Conservation (phyloP, 495 filamentous ascomycete genomes). For the Penicillium canescens region DNA sequence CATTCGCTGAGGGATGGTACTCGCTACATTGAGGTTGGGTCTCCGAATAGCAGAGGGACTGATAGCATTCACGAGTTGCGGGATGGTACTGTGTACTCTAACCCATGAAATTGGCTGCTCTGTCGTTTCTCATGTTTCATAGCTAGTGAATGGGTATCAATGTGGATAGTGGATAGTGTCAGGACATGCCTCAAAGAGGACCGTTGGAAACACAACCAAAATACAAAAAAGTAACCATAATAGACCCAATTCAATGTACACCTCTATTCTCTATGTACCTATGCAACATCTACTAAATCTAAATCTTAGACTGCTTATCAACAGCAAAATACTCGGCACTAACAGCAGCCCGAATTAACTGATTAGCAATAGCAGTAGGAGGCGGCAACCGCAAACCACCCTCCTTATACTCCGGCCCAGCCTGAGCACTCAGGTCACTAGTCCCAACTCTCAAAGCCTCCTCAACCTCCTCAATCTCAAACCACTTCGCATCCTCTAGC, state of each 20-base stretch:
- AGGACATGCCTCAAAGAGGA: no score
- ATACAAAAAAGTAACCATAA: no score
- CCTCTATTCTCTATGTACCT: constrained; percentile 6
- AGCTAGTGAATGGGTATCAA: no score
- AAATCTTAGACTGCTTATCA: constrained; percentile 38
- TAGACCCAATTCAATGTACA: neutral
- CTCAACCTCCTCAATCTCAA: constrained; percentile 58
- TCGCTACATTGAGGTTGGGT: constrained; percentile 44
- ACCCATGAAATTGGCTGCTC: constrained; percentile 24
- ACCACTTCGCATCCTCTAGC: constrained; percentile 88
- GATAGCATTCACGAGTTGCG: constrained; percentile 46
- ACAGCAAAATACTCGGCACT: constrained; percentile 45
- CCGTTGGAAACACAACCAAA: no score
- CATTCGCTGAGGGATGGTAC: constrained; percentile 47
- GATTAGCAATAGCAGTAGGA: constrained; percentile 77
- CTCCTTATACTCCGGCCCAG: constrained; percentile 67
- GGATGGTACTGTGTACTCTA: constrained; percentile 48
- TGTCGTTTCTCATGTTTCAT: neutral
- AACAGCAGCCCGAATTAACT: constrained; percentile 59
- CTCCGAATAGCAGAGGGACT: constrained; percentile 23
- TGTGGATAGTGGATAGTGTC: no score
- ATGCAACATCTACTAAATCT: neutral
- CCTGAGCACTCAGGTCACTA: constrained; percentile 64
- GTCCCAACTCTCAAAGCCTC: constrained; percentile 61
- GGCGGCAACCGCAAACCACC: constrained; percentile 72